phyloP scores from a whole-genome alignment of 192 early-diverging fungal genomes.

The Umbelopsis sp. region DNA sequence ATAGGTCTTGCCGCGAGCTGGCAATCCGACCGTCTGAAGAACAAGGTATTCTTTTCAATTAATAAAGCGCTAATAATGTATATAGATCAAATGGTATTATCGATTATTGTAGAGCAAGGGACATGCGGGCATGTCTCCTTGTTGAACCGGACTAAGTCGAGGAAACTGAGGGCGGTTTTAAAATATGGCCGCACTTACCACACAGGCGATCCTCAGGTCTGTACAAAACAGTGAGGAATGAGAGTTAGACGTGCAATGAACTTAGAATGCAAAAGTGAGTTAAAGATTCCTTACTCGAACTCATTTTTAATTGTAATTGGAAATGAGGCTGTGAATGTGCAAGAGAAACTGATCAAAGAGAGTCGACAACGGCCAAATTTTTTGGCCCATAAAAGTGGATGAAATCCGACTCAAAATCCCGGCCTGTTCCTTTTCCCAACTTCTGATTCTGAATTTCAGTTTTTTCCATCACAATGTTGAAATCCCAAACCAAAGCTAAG shows the following conservation, averaged over 20 bases:
- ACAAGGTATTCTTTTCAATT: not conserved
- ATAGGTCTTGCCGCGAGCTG: constrained; percentile 94
- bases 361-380: not conserved
- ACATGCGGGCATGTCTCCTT: no score
- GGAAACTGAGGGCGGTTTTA: not conserved
- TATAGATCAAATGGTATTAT: no score
- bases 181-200: constrained; percentile 15
- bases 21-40: constrained; percentile 80
- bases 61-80: not conserved
- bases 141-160: not conserved
- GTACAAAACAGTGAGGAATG: not conserved
- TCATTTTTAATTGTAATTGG: not conserved
- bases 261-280: not conserved
- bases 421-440: constrained; percentile 17
- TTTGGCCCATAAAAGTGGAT: not conserved
- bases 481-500: constrained; percentile 8
- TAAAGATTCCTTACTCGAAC: not conserved
- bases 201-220: constrained; percentile 21
- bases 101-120: no score
- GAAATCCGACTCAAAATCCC: not conserved
- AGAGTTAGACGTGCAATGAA: not conserved
- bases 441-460: constrained; percentile 3
- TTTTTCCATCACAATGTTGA: not conserved
- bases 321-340: not conserved
- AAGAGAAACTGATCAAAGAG: not conserved